phyloP scores from a whole-genome alignment of 768 basidiomycete species.

The Strobilomyces confusus region DNA sequence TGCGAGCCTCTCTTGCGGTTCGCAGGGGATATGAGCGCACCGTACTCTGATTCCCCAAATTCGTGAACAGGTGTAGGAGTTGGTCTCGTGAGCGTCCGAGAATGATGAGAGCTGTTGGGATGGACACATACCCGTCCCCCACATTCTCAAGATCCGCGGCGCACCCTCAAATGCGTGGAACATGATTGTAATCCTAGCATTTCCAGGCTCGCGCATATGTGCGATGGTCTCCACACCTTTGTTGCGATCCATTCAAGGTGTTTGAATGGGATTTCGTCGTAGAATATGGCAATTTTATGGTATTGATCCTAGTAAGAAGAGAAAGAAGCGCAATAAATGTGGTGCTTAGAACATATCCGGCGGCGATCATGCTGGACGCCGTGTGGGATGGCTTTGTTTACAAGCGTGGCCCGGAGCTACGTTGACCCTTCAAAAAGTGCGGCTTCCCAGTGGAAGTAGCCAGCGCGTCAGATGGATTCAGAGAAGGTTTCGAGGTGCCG shows the following conservation, averaged over 20 bases:
- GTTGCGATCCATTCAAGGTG: conserved; percentile 51
- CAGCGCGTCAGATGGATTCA: too few species aligned
- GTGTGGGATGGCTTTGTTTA: not conserved
- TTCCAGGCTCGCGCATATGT: conserved; percentile 53
- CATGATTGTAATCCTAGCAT: conserved; percentile 57
- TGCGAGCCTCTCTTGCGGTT: conserved; percentile 54
- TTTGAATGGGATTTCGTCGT: conserved; percentile 51
- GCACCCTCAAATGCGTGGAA: conserved; percentile 61
- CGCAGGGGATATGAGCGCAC: conserved; percentile 43
- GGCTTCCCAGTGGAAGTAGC: too few species aligned
- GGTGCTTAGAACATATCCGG: not conserved
- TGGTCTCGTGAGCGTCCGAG: not conserved
- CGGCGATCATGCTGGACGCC: not conserved
- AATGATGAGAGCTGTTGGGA: not conserved
- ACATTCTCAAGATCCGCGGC: conserved; percentile 55
- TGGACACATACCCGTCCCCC: conserved; percentile 45
- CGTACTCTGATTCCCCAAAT: conserved; percentile 59
- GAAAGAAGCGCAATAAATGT: not conserved
- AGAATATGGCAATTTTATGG: conserved; percentile 50
- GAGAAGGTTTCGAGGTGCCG: too few species aligned
- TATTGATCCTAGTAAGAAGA: not conserved
- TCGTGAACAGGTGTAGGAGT: conserved; percentile 41
- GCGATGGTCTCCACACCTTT: conserved; percentile 50
- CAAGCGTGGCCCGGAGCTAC: not conserved
- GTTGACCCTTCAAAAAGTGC: not conserved